These are phyloP conservation scores for Lecanicillium sp. DNA, from an alignment of 2,329 filamentous ascomycete species.

Conservation along the genomic window DNA sequence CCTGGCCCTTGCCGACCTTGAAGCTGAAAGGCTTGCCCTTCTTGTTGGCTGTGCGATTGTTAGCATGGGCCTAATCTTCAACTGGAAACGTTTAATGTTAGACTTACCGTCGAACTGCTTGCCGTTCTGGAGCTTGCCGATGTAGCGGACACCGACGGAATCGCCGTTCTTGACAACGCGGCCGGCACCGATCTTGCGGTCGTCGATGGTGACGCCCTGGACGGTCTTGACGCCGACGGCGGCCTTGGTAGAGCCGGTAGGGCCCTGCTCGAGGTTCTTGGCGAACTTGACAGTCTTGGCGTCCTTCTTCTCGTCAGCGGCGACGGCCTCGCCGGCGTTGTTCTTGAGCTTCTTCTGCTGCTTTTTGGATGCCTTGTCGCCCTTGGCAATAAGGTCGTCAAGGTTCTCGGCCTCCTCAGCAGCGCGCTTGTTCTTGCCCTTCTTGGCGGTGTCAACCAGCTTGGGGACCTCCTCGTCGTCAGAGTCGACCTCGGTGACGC, in stretches of 20 bases:
- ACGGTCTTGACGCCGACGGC: conserved; percentile 69
- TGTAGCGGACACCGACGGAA: conserved; percentile 91
- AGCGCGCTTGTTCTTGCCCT: conserved; percentile 90
- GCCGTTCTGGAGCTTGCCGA: conserved; percentile 90
- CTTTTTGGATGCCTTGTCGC: conserved; percentile 85
- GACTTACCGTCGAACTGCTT: conserved; percentile 88
- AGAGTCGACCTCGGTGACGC: conserved; percentile 75
- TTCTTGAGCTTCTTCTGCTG: conserved; percentile 98
- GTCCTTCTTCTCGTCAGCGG: conserved; percentile 52
- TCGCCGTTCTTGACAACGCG: conserved; percentile 84
- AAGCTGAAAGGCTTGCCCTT: conserved; percentile 97
- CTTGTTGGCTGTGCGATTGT: conserved; percentile 70
- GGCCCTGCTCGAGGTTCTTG: conserved; percentile 97
- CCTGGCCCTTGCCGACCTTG: conserved; percentile 89
- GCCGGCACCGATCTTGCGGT: conserved; percentile 86
- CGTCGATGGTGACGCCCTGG: conserved; percentile 86
- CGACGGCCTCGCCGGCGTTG: conserved; percentile 85
- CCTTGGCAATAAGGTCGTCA: conserved; percentile 79
- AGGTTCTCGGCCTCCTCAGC: conserved; percentile 75
- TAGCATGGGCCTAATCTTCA: conserved; percentile 16
- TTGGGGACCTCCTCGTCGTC: conserved; percentile 70
- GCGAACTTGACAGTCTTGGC: conserved; percentile 99
- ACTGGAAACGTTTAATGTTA: conserved; percentile 43
- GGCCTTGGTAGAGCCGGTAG: conserved; percentile 63
- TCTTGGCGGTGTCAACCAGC: conserved; percentile 49